Evolutionary conservation across 441 rosid genomes (phyloP), one percentile per base, ranked within the genome.

Genomic region (Syzygium syzygioides): DNA sequence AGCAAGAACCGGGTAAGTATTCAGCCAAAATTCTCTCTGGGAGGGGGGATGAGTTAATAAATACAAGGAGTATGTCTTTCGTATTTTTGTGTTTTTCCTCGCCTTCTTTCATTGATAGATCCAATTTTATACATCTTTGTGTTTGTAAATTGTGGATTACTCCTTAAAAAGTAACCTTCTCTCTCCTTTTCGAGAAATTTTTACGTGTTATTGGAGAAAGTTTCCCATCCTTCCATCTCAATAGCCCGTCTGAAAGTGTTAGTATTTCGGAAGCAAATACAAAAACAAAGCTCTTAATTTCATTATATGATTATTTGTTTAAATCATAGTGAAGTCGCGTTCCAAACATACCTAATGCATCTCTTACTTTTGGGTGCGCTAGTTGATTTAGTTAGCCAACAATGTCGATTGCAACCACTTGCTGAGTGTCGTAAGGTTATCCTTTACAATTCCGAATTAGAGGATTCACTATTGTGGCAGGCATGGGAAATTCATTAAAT

Each of bases 261-360:
- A 28, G 32, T 30, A 28, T 28, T 28, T 28, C 18, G 4, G 28
- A 17, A 30, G 66, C 66, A 60, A 28, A 14, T 28, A 28, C 32
- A 28, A 12, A 60, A 60, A 60, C 28, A 60, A 14, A 8, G 66
- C 6, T 60, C 66, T 26, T 60, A 28, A 60, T 60, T 28, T 26
- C 66, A 60, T 30, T 30, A 28, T 60, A 60, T 28, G 66, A 60
- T 60, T 28, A 60, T 28, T 0, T 60, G 17, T 30, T 60, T 26
- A 15, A 60, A 60, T 60, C 0, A 1, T 60, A 60, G 66, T 4
- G 66, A 60, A 3, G 2, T 60, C 1, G 66, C 0, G 66, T 28
- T 60, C 17, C 28, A 28, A 60, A 28, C 28, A 0, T 15, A 5
- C 66, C 66, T 28, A 60, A 4, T 26, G 13, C 13, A 17, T 60